These are phyloP conservation scores for Pyrenochaeta sp. DNA, from an alignment of 2,329 filamentous ascomycete genomes.

Conservation along the genomic window DNA sequence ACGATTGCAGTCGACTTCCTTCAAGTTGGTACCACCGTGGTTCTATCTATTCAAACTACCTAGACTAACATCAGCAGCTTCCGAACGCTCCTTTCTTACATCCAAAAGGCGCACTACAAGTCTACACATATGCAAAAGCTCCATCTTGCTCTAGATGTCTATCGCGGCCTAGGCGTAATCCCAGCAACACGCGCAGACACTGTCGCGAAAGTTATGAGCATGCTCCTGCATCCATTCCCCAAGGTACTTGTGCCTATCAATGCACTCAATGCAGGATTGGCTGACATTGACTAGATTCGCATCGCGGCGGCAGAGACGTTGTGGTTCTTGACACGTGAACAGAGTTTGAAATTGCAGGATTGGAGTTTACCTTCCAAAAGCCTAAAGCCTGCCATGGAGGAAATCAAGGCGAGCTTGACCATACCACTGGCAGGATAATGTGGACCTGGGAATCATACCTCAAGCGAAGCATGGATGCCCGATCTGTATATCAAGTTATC, in stretches of 20 bases:
- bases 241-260: slow-evolving; percentile 57
- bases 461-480: too few relatives aligned
- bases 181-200: slow-evolving; percentile 63
- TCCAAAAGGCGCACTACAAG: slow-evolving; percentile 84
- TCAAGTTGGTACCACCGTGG: slow-evolving; percentile 58
- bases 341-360: slow-evolving; percentile 42
- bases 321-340: slow-evolving; percentile 40
- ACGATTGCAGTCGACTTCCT: slow-evolving; percentile 53
- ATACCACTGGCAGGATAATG: too few relatives aligned
- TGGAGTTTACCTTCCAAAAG: slow-evolving; percentile 46
- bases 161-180: slow-evolving; percentile 72
- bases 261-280: not conserved
- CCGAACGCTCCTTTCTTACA: slow-evolving; percentile 71
- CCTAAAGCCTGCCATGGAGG: slow-evolving; percentile 41
- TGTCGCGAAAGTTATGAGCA: slow-evolving; percentile 72
- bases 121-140: slow-evolving; percentile 83
- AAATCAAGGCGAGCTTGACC: slow-evolving; percentile 19
- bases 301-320: slow-evolving; percentile 53
- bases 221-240: slow-evolving; percentile 85
- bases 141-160: slow-evolving; percentile 80
- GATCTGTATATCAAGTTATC: too few relatives aligned
- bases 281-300: slow-evolving; percentile 30
- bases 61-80: slow-evolving; percentile 45
- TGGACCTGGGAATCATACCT: too few relatives aligned
- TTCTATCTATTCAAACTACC: not conserved